These are phyloP conservation scores for Pyrrhoderma lamaoense DNA, from an alignment of 1,284 basidiomycete species.

Conservation along the genomic window DNA sequence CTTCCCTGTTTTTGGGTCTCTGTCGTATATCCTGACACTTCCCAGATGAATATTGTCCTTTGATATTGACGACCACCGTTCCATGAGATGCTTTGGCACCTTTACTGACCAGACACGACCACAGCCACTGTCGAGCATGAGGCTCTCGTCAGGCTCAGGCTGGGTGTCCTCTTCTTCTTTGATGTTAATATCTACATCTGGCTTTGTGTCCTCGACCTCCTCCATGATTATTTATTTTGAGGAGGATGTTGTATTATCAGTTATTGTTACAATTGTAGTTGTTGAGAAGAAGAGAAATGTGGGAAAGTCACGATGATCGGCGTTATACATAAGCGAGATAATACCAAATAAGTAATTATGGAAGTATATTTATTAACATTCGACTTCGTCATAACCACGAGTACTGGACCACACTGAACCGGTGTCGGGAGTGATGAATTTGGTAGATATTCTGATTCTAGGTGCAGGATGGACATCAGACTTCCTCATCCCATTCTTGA, in stretches of 20 bases:
- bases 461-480: constrained; percentile 65
- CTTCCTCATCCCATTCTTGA: constrained; percentile 52
- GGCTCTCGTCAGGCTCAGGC: constrained; percentile 47
- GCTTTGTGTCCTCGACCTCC: no score
- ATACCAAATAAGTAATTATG: no score
- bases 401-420: no score
- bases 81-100: constrained; percentile 66
- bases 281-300: no score
- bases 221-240: no score
- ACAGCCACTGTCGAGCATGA: constrained; percentile 64
- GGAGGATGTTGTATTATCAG: no score
- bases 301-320: no score
- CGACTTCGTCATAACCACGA: no score
- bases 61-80: constrained; percentile 58
- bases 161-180: constrained; percentile 27
- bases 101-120: constrained; percentile 76
- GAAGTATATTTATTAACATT: no score
- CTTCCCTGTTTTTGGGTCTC: constrained; percentile 35
- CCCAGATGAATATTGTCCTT: constrained; percentile 62
- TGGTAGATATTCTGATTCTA: constrained; percentile 53
- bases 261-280: no score
- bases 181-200: constrained; percentile 39
- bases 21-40: constrained; percentile 64
- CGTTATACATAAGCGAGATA: no score
- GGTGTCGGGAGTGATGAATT: neutral